phyloP scores from a whole-genome alignment of 306 rosid genomes.

The Nissolia schottii region DNA sequence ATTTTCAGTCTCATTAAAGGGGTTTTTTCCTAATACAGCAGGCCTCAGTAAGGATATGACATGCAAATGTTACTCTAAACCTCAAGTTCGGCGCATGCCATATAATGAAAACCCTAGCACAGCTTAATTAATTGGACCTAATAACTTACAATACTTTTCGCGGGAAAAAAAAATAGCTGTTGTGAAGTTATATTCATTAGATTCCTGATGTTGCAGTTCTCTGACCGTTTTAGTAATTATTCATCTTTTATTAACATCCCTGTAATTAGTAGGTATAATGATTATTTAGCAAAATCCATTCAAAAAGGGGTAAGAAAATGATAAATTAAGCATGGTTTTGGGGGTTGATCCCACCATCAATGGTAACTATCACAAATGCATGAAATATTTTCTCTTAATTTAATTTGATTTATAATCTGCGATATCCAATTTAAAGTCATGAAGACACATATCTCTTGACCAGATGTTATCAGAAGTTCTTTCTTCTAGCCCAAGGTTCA shows the following conservation, averaged over 20 bases:
- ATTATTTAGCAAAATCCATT: neutral
- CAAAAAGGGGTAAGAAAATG: neutral
- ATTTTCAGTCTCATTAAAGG: too few species aligned
- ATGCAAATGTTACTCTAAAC: neutral
- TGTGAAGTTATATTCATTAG: neutral
- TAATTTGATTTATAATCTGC: neutral
- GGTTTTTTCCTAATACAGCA: too few species aligned
- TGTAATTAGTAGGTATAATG: neutral
- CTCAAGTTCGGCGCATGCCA: neutral
- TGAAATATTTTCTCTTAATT: neutral
- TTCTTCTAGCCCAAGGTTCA: neutral
- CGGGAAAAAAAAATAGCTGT: neutral
- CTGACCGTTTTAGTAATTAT: neutral
- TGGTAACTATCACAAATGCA: neutral
- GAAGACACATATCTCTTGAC: neutral
- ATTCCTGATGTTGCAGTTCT: neutral
- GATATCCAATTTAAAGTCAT: neutral
- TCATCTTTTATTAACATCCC: neutral
- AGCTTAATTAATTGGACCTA: neutral
- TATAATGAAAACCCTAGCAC: neutral
- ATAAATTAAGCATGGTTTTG: neutral
- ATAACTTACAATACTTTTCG: neutral
- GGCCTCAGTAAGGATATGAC: neutral
- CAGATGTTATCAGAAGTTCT: neutral
- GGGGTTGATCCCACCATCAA: neutral